Percentiles rank a stretch among this genome's conserved stretches.
Evolutionary conservation across 805 yeast species (phyloP).

Genomic region (Metschnikowia henanensis): DNA sequence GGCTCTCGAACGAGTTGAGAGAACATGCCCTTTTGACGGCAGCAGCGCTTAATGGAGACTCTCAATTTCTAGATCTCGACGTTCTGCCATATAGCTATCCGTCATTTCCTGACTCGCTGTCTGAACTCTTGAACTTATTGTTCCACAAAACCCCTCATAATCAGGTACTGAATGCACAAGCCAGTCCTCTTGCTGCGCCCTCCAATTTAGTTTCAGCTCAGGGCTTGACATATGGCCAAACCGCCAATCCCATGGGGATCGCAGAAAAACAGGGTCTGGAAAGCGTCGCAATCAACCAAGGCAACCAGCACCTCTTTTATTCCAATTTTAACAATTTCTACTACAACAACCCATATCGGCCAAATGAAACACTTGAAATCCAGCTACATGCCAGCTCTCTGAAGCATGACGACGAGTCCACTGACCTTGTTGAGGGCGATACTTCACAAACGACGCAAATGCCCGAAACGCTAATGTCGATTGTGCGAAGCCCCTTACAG

Average conservation of each 20-base stretch:
- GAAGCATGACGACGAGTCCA: constrained; percentile 28
- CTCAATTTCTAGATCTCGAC: constrained; percentile 57
- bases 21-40: constrained; percentile 76
- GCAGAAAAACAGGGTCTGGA: constrained; percentile 10
- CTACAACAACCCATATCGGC: constrained; percentile 40
- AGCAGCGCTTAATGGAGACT: constrained; percentile 63
- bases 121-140: constrained; percentile 50
- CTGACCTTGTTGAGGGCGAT: constrained; percentile 39
- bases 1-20: constrained; percentile 69
- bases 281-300: constrained; percentile 29
- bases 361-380: constrained; percentile 39
- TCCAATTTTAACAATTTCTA: constrained; percentile 39
- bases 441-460: constrained; percentile 38
- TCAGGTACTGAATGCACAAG: constrained; percentile 5
- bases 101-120: constrained; percentile 26
- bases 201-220: not conserved
- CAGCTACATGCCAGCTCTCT: constrained; percentile 43
- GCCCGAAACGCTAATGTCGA: constrained; percentile 57
- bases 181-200: not conserved
- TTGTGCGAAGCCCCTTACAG: constrained; percentile 37
- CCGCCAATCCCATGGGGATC: constrained; percentile 4
- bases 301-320: constrained; percentile 37
- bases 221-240: constrained; percentile 2
- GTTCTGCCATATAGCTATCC: constrained; percentile 13
- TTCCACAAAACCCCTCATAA: constrained; percentile 46